These are phyloP conservation scores for Colletotrichum liaoningense DNA, from an alignment of 2,329 filamentous ascomycete species.

Conservation along the genomic window DNA sequence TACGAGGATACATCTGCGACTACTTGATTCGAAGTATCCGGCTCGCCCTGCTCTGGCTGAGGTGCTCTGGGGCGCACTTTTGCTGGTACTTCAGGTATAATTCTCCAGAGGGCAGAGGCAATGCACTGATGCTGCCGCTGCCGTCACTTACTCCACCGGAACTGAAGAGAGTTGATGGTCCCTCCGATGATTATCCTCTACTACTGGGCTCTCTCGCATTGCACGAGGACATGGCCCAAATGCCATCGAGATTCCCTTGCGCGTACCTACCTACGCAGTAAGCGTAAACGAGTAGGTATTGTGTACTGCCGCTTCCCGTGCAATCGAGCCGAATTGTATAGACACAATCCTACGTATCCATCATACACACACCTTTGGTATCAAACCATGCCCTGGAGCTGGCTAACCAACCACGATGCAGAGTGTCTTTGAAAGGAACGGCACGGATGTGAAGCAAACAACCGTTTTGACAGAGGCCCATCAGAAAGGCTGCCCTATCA, in stretches of 20 bases:
- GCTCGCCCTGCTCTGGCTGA: neutral
- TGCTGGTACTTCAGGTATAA: neutral
- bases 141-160: neutral
- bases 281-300: neutral
- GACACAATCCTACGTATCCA: neutral
- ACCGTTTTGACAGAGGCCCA: slow-evolving; percentile 12
- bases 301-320: neutral
- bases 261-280: neutral
- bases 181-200: neutral
- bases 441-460: slow-evolving; percentile 21
- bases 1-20: neutral
- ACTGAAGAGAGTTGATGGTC: neutral
- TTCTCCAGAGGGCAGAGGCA: neutral
- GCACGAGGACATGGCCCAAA: neutral
- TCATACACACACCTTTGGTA: neutral
- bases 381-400: neutral
- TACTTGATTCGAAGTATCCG: neutral
- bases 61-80: neutral
- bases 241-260: neutral
- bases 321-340: neutral
- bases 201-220: neutral
- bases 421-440: slow-evolving; percentile 11
- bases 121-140: slow-evolving; percentile 25
- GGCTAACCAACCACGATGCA: slow-evolving; percentile 11
- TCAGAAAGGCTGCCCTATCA: slow-evolving; percentile 4